Conservation (phyloP, 2,329 filamentous ascomycete genomes). For the Lecanicillium sp. region DNA sequence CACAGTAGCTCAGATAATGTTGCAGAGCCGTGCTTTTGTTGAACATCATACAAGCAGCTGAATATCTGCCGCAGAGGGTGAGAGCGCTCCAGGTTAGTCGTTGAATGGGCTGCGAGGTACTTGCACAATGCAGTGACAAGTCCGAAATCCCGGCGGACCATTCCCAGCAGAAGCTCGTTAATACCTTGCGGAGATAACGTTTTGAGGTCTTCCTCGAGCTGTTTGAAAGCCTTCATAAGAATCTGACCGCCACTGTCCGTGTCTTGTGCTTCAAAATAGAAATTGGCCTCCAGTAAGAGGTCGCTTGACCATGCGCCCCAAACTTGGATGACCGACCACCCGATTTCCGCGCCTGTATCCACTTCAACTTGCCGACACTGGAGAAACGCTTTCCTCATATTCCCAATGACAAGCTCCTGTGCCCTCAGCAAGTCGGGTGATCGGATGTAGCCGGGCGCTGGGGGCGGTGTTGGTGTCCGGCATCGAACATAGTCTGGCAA, state of each 20-base stretch:
- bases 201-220: conserved; percentile 32
- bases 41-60: conserved; percentile 33
- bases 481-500: conserved; percentile 35
- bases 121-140: conserved; percentile 38
- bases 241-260: conserved; percentile 30
- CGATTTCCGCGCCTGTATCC: conserved; percentile 26
- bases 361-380: conserved; percentile 35
- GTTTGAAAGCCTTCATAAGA: conserved; percentile 33
- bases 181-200: conserved; percentile 34
- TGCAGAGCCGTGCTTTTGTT: conserved; percentile 33
- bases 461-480: conserved; percentile 35
- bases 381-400: conserved; percentile 35
- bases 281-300: conserved; percentile 34
- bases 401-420: conserved; percentile 34
- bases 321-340: conserved; percentile 33
- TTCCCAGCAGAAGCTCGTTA: conserved; percentile 32
- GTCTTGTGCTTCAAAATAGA: conserved; percentile 31
- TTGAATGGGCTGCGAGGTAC: conserved; percentile 34
- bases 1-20: conserved; percentile 35
- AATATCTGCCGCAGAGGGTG: conserved; percentile 36
- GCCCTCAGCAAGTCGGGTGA: conserved; percentile 34
- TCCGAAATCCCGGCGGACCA: conserved; percentile 34
- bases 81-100: conserved; percentile 32
- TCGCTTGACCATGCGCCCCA: conserved; percentile 37
- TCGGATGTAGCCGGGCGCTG: conserved; percentile 30